phyloP scores from a whole-genome alignment of 73 alveolate species.

The Paramecium biaurelia region DNA sequence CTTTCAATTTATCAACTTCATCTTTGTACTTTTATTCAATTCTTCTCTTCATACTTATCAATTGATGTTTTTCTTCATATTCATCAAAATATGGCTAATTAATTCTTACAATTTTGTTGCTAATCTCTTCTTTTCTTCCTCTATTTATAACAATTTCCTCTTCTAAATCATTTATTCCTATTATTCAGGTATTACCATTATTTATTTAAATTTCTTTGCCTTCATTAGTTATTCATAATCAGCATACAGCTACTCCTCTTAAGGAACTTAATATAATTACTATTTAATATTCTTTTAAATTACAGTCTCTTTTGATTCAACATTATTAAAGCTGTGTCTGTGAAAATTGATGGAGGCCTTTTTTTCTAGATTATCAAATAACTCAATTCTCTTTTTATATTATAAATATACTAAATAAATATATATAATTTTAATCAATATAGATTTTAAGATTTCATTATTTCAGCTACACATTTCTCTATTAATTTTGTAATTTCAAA shows the following conservation, averaged over 20 bases:
- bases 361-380: background rate
- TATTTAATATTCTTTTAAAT: background rate
- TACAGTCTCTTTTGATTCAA: background rate
- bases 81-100: background rate
- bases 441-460: no score
- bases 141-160: background rate
- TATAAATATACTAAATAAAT: background rate
- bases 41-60: background rate
- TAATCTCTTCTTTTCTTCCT: conserved; percentile 34
- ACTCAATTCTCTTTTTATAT: background rate
- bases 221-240: conserved; percentile 35
- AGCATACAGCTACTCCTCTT: conserved; percentile 15
- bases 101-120: conserved; percentile 35
- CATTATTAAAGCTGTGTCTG: conserved; percentile 9
- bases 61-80: conserved; percentile 30
- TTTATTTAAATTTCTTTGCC: background rate
- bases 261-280: conserved; percentile 5
- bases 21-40: conserved; percentile 36
- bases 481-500: no score
- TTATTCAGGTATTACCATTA: conserved; percentile 26
- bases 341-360: background rate
- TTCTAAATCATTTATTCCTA: background rate
- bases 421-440: background rate
- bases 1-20: conserved; percentile 33
- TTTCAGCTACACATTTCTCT: background rate